phyloP scores from a whole-genome alignment of 2,329 filamentous ascomycete genomes.

The Juglanconis juglandina region DNA sequence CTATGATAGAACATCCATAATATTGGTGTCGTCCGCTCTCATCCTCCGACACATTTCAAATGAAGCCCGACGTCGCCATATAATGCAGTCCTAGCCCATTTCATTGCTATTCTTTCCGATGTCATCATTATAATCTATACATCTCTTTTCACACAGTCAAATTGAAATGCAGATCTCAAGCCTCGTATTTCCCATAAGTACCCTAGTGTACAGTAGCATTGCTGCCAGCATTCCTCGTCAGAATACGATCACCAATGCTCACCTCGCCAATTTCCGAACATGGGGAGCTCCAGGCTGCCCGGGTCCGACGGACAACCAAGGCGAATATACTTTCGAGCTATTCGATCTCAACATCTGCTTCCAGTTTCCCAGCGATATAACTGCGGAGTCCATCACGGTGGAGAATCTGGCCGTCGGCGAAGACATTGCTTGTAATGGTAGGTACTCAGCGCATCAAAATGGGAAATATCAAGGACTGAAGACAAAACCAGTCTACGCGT shows the following conservation, averaged over 20 bases:
- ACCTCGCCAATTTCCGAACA: conserved; percentile 1
- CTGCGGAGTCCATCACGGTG: neutral
- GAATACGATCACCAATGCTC: neutral
- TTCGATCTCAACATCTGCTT: conserved; percentile 2
- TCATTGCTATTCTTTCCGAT: too few species aligned
- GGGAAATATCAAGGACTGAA: neutral
- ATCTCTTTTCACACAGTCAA: neutral
- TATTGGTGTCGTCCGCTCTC: too few species aligned
- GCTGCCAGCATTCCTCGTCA: neutral
- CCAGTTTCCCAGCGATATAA: neutral
- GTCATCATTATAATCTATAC: too few species aligned
- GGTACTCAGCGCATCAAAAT: neutral
- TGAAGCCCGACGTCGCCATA: too few species aligned
- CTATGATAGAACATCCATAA: too few species aligned
- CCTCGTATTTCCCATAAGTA: neutral
- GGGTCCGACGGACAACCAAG: neutral
- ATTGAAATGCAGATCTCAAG: neutral
- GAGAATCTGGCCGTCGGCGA: neutral
- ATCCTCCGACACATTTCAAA: too few species aligned
- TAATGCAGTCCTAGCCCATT: too few species aligned
- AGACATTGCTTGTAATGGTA: neutral
- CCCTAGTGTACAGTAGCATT: neutral
- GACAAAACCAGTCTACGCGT: neutral
- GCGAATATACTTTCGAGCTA: neutral
- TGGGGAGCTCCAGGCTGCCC: conserved; percentile 2